These are phyloP conservation scores for Pseudozyma flocculosa DNA, from an alignment of 1,284 basidiomycete species.

Conservation along the genomic window DNA sequence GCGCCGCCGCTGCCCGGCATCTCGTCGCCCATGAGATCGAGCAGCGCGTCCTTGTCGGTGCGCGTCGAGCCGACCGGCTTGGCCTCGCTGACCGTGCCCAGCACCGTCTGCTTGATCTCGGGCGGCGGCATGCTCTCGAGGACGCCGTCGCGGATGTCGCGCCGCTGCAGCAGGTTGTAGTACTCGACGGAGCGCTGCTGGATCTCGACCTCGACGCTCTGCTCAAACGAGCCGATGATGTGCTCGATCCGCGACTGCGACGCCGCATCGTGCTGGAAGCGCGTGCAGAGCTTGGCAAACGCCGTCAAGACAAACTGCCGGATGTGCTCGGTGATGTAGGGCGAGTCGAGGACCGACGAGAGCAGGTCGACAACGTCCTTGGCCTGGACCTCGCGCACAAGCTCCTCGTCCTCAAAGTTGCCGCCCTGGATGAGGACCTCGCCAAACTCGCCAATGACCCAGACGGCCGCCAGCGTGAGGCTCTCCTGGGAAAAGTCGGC, in stretches of 20 bases:
- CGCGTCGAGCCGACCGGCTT: constrained; percentile 50
- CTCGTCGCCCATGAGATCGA: constrained; percentile 54
- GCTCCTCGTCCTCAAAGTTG: constrained; percentile 69
- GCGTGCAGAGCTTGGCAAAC: constrained; percentile 84
- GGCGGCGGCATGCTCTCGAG: constrained; percentile 97
- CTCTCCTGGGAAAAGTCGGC: constrained; percentile 95
- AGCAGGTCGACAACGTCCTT: constrained; percentile 82
- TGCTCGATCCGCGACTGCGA: constrained; percentile 72
- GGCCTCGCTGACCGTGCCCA: constrained; percentile 51
- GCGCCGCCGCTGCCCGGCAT: constrained; percentile 20
- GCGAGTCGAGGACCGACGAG: constrained; percentile 83
- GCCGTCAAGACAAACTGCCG: constrained; percentile 90
- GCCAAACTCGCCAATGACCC: constrained; percentile 96
- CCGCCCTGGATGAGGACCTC: constrained; percentile 85
- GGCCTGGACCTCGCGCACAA: constrained; percentile 66
- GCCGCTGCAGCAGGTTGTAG: constrained; percentile 73
- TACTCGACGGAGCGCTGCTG: constrained; percentile 97
- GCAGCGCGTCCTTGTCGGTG: constrained; percentile 43
- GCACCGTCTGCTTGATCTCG: constrained; percentile 67
- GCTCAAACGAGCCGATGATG: constrained; percentile 76
- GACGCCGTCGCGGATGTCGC: constrained; percentile 77
- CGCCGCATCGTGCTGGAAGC: constrained; percentile 63
- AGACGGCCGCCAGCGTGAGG: constrained; percentile 85
- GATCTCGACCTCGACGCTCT: constrained; percentile 84
- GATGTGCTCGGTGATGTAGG: constrained; percentile 86